A percentile compares a stretch with the other conserved stretches of the same genome.
Evolutionary conservation across 306 rosid species (phyloP).

Genomic region (Cyclanthera cordifolia): DNA sequence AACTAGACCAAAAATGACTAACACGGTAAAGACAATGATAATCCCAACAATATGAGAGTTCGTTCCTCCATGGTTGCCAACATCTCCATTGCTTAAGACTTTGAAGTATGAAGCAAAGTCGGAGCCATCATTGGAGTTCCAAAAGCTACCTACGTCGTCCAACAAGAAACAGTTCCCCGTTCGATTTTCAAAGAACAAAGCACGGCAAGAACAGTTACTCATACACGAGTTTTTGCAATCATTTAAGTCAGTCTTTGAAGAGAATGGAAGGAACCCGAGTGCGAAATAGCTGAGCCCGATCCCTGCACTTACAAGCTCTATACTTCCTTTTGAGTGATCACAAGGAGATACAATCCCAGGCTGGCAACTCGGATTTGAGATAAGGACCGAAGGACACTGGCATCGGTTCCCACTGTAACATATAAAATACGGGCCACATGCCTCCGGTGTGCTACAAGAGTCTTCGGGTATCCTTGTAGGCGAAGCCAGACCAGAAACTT

Average conservation of each 20-base stretch:
- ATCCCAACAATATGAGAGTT: constrained; percentile 36
- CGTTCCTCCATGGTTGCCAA: constrained; percentile 20
- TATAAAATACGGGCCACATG: constrained; percentile 55
- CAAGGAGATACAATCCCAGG: constrained; percentile 55
- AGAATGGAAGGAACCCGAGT: constrained; percentile 41
- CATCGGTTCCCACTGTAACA: constrained; percentile 40
- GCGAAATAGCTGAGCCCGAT: constrained; percentile 54
- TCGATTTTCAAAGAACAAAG: constrained; percentile 58
- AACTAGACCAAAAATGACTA: constrained; percentile 35
- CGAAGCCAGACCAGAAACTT: constrained; percentile 25
- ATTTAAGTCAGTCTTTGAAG: constrained; percentile 41
- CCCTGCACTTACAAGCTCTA: constrained; percentile 38
- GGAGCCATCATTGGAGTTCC: constrained; percentile 27
- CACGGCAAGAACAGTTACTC: constrained; percentile 68
- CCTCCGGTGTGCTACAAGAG: constrained; percentile 55
- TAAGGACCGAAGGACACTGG: constrained; percentile 64
- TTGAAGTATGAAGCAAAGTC: constrained; percentile 61
- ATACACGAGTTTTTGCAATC: constrained; percentile 53
- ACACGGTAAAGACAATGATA: constrained; percentile 34
- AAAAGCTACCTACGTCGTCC: constrained; percentile 70
- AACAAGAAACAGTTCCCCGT: constrained; percentile 59
- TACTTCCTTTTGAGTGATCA: constrained; percentile 13
- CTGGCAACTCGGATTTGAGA: constrained; percentile 39
- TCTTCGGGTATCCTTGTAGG: constrained; percentile 40
- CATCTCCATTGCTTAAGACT: constrained; percentile 29